phyloP scores from a whole-genome alignment of 208 protist genomes.

The Leishmania guyanensis region DNA sequence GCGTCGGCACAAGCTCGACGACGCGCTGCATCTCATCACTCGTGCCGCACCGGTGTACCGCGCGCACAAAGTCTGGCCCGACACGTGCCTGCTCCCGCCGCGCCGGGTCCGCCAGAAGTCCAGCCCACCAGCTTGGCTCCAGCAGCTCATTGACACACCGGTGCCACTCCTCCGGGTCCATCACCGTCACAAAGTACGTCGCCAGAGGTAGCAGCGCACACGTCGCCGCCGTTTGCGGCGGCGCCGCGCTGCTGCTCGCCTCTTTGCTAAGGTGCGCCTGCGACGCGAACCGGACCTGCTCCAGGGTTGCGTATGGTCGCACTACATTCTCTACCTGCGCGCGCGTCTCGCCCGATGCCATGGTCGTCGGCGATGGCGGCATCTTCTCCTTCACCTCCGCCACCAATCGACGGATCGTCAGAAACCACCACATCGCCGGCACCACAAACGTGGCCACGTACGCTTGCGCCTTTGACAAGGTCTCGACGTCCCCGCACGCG shows the following conservation, averaged over 20 bases:
- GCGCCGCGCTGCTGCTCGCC: neutral
- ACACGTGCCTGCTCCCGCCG: constrained; percentile 36
- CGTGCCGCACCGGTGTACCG: constrained; percentile 29
- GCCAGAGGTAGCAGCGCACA: constrained; percentile 29
- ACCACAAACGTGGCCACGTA: constrained; percentile 40
- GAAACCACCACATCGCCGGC: constrained; percentile 61
- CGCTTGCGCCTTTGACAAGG: constrained; percentile 18
- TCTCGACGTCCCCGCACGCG: constrained; percentile 5
- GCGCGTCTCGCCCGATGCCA: constrained; percentile 1
- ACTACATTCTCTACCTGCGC: constrained; percentile 17
- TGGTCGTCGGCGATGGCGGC: neutral
- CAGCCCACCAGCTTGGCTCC: constrained; percentile 30
- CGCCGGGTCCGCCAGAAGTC: constrained; percentile 24
- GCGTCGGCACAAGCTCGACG: constrained; percentile 34
- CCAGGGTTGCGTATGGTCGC: constrained; percentile 31
- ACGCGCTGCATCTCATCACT: constrained; percentile 18
- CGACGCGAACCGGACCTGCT: constrained; percentile 17
- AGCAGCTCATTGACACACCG: constrained; percentile 35
- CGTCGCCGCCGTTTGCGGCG: constrained; percentile 12
- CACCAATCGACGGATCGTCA: constrained; percentile 35
- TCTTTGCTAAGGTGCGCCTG: constrained; percentile 6
- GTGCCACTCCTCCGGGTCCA: constrained; percentile 37
- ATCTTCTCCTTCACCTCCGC: constrained; percentile 9
- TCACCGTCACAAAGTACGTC: constrained; percentile 32
- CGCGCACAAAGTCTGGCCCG: constrained; percentile 49